A percentile compares a stretch with the other conserved stretches of the same genome.
Evolutionary conservation across 306 rosid species (phyloP).

Genomic region (Dicorynia guianensis): DNA sequence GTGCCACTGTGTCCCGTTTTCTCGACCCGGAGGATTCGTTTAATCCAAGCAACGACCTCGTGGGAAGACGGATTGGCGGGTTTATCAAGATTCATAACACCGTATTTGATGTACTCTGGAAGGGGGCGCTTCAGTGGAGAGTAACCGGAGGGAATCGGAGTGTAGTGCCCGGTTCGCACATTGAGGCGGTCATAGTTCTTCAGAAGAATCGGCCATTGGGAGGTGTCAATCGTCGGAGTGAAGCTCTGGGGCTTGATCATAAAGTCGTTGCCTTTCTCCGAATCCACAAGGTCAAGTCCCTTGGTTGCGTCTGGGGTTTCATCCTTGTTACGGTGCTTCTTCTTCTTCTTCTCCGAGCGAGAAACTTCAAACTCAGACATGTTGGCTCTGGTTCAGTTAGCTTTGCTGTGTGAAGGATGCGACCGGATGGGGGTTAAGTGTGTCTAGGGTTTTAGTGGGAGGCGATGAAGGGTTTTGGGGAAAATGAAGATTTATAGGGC

Average conservation of each 20-base stretch:
- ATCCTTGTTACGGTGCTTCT: constrained; percentile 44
- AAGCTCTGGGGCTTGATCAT: constrained; percentile 69
- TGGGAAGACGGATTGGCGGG: constrained; percentile 75
- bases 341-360: constrained; percentile 63
- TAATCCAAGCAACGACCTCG: constrained; percentile 75
- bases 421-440: background rate
- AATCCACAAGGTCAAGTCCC: constrained; percentile 26
- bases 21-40: constrained; percentile 67
- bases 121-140: constrained; percentile 74
- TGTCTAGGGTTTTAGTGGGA: constrained; percentile 16
- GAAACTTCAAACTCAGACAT: constrained; percentile 52
- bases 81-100: constrained; percentile 65
- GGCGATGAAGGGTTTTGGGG: constrained; percentile 7
- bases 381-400: background rate
- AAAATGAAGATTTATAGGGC: background rate
- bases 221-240: constrained; percentile 63
- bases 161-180: constrained; percentile 72
- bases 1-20: constrained; percentile 81
- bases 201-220: constrained; percentile 73
- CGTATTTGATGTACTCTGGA: constrained; percentile 61
- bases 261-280: constrained; percentile 46
- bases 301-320: constrained; percentile 13
- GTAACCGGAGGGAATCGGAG: constrained; percentile 66
- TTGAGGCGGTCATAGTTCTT: constrained; percentile 78
- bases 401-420: background rate